Evolutionary conservation across 1,139 yeast species (phyloP).

Genomic region (Pichia sp.): DNA sequence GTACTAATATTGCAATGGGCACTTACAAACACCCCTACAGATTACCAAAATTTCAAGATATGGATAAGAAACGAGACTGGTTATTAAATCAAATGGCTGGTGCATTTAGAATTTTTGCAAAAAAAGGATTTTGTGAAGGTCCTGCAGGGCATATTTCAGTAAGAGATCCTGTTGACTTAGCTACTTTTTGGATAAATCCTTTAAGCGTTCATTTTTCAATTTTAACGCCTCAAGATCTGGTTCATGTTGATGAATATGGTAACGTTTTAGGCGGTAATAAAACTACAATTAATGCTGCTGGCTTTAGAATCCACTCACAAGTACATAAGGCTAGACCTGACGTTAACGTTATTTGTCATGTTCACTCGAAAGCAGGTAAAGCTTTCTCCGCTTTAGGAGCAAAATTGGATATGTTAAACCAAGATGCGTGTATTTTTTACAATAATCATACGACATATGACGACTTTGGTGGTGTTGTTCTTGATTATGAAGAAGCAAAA

Average conservation of each 20-base stretch:
- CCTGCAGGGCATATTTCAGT: slow-evolving; percentile 73
- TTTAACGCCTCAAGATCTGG: slow-evolving; percentile 62
- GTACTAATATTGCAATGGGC: slow-evolving; percentile 42
- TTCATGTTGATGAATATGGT: slow-evolving; percentile 63
- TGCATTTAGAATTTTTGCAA: slow-evolving; percentile 66
- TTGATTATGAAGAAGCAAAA: slow-evolving; percentile 42
- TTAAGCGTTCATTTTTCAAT: slow-evolving; percentile 62
- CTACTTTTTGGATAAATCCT: slow-evolving; percentile 73
- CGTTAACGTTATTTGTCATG: slow-evolving; percentile 73
- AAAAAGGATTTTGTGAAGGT: slow-evolving; percentile 65
- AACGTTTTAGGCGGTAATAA: slow-evolving; percentile 40
- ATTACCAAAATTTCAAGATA: slow-evolving; percentile 43
- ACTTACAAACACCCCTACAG: slow-evolving; percentile 7
- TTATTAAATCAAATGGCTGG: slow-evolving; percentile 67
- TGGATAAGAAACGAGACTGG: slow-evolving; percentile 48
- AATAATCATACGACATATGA: slow-evolving; percentile 55
- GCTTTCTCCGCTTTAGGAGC: slow-evolving; percentile 65
- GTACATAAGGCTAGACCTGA: slow-evolving; percentile 69
- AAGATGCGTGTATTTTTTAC: slow-evolving; percentile 63
- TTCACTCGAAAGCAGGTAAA: slow-evolving; percentile 66
- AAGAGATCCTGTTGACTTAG: slow-evolving; percentile 62
- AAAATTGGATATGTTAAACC: slow-evolving; percentile 68
- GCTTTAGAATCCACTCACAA: slow-evolving; percentile 69
- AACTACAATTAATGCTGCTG: slow-evolving; percentile 65
- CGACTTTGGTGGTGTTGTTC: slow-evolving; percentile 68